phyloP scores from a whole-genome alignment of 371 early-diverging fungal species.

The Dinochytrium kinnereticum region DNA sequence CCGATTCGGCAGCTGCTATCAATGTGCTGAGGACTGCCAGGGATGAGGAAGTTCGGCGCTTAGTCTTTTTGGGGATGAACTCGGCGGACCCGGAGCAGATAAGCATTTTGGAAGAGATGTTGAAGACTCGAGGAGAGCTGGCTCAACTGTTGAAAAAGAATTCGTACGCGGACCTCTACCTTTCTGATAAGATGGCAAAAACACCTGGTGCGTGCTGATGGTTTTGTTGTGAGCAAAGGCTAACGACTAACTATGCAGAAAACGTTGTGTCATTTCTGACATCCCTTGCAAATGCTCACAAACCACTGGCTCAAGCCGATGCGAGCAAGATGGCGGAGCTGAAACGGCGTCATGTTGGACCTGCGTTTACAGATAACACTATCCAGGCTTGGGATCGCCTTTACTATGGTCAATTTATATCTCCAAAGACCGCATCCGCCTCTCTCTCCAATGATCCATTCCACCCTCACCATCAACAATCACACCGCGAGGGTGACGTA shows the following conservation, averaged over 20 bases:
- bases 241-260: conserved; percentile 42
- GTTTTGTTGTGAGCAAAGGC: conserved; percentile 10
- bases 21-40: conserved; percentile 65
- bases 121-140: conserved; percentile 74
- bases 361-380: conserved; percentile 20
- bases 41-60: conserved; percentile 67
- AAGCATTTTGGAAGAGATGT: conserved; percentile 70
- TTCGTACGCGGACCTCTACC: conserved; percentile 81
- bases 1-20: conserved; percentile 58
- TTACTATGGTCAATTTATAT: conserved; percentile 60
- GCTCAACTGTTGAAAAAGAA: conserved; percentile 77
- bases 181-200: conserved; percentile 93
- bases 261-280: conserved; percentile 84
- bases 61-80: conserved; percentile 77
- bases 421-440: conserved; percentile 29
- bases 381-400: conserved; percentile 87
- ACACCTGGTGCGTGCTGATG: conserved; percentile 65
- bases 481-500: conserved; percentile 27
- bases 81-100: conserved; percentile 69
- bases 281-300: conserved; percentile 60
- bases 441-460: conserved; percentile 30
- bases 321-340: conserved; percentile 24
- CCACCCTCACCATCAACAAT: conserved; percentile 39
- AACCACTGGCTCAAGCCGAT: conserved; percentile 47
- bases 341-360: conserved; percentile 29